A percentile compares a stretch with the other conserved stretches of the same genome.
Conservation (phyloP, 2,329 filamentous ascomycete species). For the Fusarium devonianum region DNA sequence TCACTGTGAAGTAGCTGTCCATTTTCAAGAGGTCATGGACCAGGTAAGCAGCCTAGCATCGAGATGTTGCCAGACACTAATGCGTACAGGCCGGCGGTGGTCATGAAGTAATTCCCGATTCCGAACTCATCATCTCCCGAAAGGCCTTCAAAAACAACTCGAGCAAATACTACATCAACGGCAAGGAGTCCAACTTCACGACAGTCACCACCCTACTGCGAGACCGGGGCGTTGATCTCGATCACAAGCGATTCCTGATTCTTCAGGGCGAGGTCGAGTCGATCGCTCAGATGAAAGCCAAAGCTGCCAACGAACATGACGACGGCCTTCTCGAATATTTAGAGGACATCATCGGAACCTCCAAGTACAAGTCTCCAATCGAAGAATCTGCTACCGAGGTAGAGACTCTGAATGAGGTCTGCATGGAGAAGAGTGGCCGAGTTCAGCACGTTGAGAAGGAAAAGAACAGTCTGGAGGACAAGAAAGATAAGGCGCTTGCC, state of each 20-base stretch:
- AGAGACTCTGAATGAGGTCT: slow-evolving; percentile 92
- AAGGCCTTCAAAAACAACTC: slow-evolving; percentile 97
- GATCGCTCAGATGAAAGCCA: slow-evolving; percentile 98
- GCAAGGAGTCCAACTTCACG: slow-evolving; percentile 88
- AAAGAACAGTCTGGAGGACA: slow-evolving; percentile 89
- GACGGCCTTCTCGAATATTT: slow-evolving; percentile 96
- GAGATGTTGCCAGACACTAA: slow-evolving; percentile 39
- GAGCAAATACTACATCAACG: slow-evolving; percentile 98
- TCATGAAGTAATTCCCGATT: slow-evolving; percentile 80
- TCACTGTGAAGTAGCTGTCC: slow-evolving; percentile 93
- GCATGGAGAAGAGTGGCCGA: slow-evolving; percentile 90
- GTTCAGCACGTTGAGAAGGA: slow-evolving; percentile 99
- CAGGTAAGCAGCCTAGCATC: slow-evolving; percentile 55
- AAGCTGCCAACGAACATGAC: slow-evolving; percentile 93
- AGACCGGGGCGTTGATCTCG: slow-evolving; percentile 89
- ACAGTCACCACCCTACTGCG: slow-evolving; percentile 86
- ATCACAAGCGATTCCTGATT: slow-evolving; percentile 98
- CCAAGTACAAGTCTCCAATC: slow-evolving; percentile 96
- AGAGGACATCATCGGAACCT: slow-evolving; percentile 98
- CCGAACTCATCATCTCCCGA: slow-evolving; percentile 85
- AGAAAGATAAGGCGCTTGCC: slow-evolving; percentile 92
- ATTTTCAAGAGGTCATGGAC: slow-evolving; percentile 96
- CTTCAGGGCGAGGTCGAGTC: slow-evolving; percentile 98
- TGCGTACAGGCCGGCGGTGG: slow-evolving; percentile 68
- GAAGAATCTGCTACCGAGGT: slow-evolving; percentile 92